Evolutionary conservation across 495 filamentous ascomycete genomes (phyloP), one percentile per base, ranked within the genome.

Genomic region (Penicillium riverlandense): DNA sequence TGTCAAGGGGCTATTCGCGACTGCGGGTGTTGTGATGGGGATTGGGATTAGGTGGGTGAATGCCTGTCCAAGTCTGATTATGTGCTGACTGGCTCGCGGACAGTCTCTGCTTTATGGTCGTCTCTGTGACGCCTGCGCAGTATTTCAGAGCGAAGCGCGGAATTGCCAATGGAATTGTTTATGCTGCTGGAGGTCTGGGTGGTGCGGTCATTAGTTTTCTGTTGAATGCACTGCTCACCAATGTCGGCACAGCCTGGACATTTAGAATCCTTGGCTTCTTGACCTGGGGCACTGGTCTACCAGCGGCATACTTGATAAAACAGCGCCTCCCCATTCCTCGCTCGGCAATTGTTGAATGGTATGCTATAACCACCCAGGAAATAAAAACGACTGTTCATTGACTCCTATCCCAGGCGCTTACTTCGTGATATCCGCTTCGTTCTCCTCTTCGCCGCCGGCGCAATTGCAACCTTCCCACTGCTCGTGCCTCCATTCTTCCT

Each of bases 401-500:
- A 45, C n/a, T 13, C n/a, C 6, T 41, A 32, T 12, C 13, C 32
- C 8, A 71, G 69, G 71, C 51, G 59, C 22, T 58, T 79, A 11
- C 76, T 81, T 48, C 65, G 63, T 11, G 67, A 75, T 44, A 34
- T 65, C 7, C 68, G 65, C 16, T 83, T 82, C 52, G 37, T 58
- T 6, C 59, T 71, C 0, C 58, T 83, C 28, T 81, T 80, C 47
- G 38, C 74, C 6, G 68, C 67, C 3, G 75, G 75, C 2, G 75
- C 71, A 3, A 73, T 82, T n/a, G 78, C 66, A 3, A 80, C 76
- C 13, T 83, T 83, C 51, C 72, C 78, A 0, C 66, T 82, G 8
- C 72, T 80, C 40, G 77, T 83, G 2, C 79, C 79, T 1, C 73
- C 78, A 0, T 80, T 78, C 58, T 81, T 79, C 53, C 54, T 82